Base-by-base conservation (phyloP, 2,329 filamentous ascomycete genomes). In the Verticillium albo-atrum region DNA sequence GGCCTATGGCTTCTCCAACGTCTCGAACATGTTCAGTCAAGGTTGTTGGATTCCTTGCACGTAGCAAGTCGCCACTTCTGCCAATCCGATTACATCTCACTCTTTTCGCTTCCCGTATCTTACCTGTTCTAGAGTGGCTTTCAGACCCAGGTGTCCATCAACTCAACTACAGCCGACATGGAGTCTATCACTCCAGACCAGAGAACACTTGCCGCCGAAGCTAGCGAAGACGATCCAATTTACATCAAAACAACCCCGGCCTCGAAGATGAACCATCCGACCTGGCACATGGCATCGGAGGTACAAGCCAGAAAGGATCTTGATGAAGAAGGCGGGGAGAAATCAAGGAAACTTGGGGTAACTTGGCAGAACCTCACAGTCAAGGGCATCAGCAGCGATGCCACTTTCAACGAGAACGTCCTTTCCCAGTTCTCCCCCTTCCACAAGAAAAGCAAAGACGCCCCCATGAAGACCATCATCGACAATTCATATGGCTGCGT, bases 401-500 rank as follows among this genome's bases (percentile, higher is more conserved):
- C 65, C 4, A 57, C 60, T 2, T 58, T 67, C 34, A 60, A 65
- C 60, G 64, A 67, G 42, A 68, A 67, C 51, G 57, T 66, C 17
- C 30, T 64, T 14, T 55, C 55, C 17, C 54, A 55, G 17, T 28
- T 55, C 6, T 55, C 26, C 10, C 54, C 54, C 54, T 55, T 55
- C 30, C 54, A 55, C 10, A n/a, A n/a, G 20, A 12, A 17, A 7
- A 6, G 23, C 32, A 55, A 37, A 26, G 15, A 34, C n/a, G 32
- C 68, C 1, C 69, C 68, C 2, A 65, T 71, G 6, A 61, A 69
- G 26, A 66, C 70, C n/a, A 68, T 76, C 7, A 75, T 86, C 55
- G 75, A 77, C 32, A 72, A 83, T 60, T 85, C 86, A 61, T 80
- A 84, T 56, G 84, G 84, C 28, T 68, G 84, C 14, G 77, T 87